Evolutionary conservation across 2,329 filamentous ascomycete genomes (phyloP).

Genomic region (Fusarium odoratissimum): DNA sequence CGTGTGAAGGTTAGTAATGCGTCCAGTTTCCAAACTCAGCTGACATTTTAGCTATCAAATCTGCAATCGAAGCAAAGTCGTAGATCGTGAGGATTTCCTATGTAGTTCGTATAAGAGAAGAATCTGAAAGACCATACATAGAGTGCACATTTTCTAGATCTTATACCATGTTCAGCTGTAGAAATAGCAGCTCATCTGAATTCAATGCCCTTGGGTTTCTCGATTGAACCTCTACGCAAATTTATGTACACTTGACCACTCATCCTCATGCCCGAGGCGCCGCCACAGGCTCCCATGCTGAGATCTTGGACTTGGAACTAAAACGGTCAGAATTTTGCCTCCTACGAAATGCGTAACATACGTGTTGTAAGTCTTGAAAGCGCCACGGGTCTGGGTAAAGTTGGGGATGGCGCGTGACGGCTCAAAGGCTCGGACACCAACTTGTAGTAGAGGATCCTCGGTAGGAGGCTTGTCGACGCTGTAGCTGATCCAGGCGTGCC

Average conservation of each 20-base stretch:
- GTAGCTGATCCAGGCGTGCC: conserved; percentile 99
- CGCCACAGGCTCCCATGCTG: conserved; percentile 63
- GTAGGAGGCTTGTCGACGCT: conserved; percentile 86
- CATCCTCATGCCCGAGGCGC: conserved; percentile 48
- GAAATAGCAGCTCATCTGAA: conserved; percentile 17
- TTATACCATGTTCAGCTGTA: conserved; percentile 32
- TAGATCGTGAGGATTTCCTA: conserved; percentile 21
- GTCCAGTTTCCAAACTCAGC: not conserved
- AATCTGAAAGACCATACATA: conserved; percentile 38
- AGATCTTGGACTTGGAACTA: conserved; percentile 66
- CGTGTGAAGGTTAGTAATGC: conserved; percentile 75
- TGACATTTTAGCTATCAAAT: conserved; percentile 55
- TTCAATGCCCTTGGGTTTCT: conserved; percentile 27
- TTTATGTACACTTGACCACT: conserved; percentile 45
- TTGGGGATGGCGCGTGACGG: conserved; percentile 77
- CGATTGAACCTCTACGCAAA: conserved; percentile 35
- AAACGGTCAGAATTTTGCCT: conserved; percentile 25
- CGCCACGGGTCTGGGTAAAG: conserved; percentile 78
- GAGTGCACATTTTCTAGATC: conserved; percentile 39
- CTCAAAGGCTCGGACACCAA: conserved; percentile 80
- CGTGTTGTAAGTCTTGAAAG: conserved; percentile 96
- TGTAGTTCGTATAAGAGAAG: conserved; percentile 25
- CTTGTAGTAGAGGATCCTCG: conserved; percentile 77
- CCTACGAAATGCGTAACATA: conserved; percentile 62
- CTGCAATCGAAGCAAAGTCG: conserved; percentile 53